These are phyloP conservation scores for Lodderomyces beijingensis DNA, from an alignment of 1,139 yeast species.

Conservation along the genomic window DNA sequence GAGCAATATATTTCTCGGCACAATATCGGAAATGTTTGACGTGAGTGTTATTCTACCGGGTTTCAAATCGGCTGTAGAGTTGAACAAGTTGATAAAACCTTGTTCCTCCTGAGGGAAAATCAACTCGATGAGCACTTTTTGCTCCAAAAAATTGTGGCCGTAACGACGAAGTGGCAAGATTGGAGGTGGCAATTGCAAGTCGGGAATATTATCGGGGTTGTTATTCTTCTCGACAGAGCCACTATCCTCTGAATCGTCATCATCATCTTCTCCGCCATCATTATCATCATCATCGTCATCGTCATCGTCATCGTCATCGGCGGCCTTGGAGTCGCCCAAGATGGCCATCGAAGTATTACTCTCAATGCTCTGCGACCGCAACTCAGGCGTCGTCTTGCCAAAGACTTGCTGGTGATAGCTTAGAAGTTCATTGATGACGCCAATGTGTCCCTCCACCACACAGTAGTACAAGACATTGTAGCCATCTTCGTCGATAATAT, in stretches of 20 bases:
- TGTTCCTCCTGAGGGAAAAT: constrained; percentile 50
- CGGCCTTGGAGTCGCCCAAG: not conserved
- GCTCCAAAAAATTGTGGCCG: constrained; percentile 93
- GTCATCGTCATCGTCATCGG: constrained; percentile 13
- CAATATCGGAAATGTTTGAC: constrained; percentile 63
- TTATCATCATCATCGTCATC: constrained; percentile 5
- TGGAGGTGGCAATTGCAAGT: constrained; percentile 90
- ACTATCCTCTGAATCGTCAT: constrained; percentile 30
- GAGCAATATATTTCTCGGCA: constrained; percentile 78
- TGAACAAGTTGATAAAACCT: constrained; percentile 50
- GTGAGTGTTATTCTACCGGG: constrained; percentile 70
- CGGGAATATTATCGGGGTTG: constrained; percentile 70
- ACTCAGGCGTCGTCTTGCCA: not conserved
- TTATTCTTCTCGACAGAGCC: constrained; percentile 25
- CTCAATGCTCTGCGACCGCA: constrained; percentile 1
- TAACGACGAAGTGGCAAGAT: constrained; percentile 87
- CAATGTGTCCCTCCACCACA: constrained; percentile 88
- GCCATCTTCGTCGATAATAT: constrained; percentile 78
- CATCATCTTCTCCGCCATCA: constrained; percentile 8
- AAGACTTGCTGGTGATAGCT: constrained; percentile 17
- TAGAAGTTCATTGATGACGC: constrained; percentile 65
- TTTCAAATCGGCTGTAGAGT: constrained; percentile 40
- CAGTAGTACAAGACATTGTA: constrained; percentile 83
- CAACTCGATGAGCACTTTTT: constrained; percentile 77
- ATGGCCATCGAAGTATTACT: constrained; percentile 19